Evolutionary conservation across 345 rosid genomes (phyloP), one percentile per base, ranked within the genome.

Genomic region (Stellera chamaejasme): DNA sequence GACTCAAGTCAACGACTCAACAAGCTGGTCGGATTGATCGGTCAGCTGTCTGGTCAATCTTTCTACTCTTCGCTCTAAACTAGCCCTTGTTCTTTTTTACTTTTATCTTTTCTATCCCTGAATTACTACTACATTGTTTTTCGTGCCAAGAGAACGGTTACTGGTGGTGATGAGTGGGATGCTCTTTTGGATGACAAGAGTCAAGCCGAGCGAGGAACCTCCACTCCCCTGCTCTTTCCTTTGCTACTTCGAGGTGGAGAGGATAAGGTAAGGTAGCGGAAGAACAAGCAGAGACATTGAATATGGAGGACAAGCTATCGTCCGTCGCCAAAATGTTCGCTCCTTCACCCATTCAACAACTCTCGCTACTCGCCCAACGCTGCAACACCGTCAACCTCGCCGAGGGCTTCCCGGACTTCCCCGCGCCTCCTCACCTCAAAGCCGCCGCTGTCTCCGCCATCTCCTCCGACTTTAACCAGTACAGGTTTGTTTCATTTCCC

Each of bases 401-500:
- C 50, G 78, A 83, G 62, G 90, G 90, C 46, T 80, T 78, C 73
- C 90, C 86, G 0, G 85, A 80, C 67, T 80, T 83, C 66, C 77
- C 83, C 10, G 85, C 82, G 27, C 82, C 86, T 43, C 41, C 54
- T 48, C 48, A 15, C 65, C 58, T 80, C 46, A 76, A 83, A 64
- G 26, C 54, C 56, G 82, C 86, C 12, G 90, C 86, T 36, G 57
- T 83, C 62, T 78, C 79, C 62, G 82, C 86, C 77, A 78, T 78
- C 50, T 62, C 62, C 69, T 64, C 75, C 6, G 81, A 78, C 70
- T 74, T 80, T 71, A 83, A 80, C 66, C 84, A 83, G 63, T 80
- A 80, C 77, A 72, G 88, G 83, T 76, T 25, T 36, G 11, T 54
- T 43, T 32, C 7, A 25, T 48, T 58, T 1, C 39, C 16, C 48